These are phyloP conservation scores for Mycosphaerelloides madeirae DNA, from an alignment of 2,329 filamentous ascomycete species.

Conservation along the genomic window DNA sequence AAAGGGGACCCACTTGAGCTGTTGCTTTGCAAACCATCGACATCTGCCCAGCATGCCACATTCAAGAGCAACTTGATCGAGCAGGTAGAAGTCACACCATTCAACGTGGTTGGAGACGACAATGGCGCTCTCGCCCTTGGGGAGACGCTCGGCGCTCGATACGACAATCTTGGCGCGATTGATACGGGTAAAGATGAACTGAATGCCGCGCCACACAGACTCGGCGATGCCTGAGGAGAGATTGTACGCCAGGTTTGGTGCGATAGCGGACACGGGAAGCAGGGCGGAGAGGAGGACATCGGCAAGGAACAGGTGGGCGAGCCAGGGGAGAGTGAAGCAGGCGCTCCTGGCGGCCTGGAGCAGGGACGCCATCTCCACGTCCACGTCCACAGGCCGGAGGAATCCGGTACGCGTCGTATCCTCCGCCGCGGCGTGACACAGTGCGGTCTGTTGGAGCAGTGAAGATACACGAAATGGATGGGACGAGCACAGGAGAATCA, in stretches of 20 bases:
- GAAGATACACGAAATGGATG: too few species aligned
- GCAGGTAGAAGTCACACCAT: slow-evolving; percentile 62
- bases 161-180: slow-evolving; percentile 53
- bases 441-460: too few species aligned
- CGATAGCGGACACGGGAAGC: slow-evolving; percentile 29
- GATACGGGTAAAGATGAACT: slow-evolving; percentile 51
- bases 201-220: slow-evolving; percentile 55
- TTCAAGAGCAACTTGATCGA: slow-evolving; percentile 53
- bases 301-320: slow-evolving; percentile 49
- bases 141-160: slow-evolving; percentile 49
- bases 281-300: slow-evolving; percentile 43
- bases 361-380: slow-evolving; percentile 27
- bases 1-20: slow-evolving; percentile 56
- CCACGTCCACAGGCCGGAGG: too few species aligned
- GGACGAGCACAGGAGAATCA: too few species aligned
- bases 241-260: slow-evolving; percentile 50
- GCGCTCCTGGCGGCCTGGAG: slow-evolving; percentile 35
- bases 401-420: too few species aligned
- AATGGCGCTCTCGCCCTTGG: slow-evolving; percentile 54
- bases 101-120: slow-evolving; percentile 57
- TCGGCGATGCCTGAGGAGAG: slow-evolving; percentile 52
- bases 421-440: too few species aligned
- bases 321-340: slow-evolving; percentile 44
- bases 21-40: slow-evolving; percentile 59
- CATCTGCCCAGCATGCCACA: slow-evolving; percentile 58